Percentiles rank a stretch among this genome's conserved stretches.
Evolutionary conservation across 441 rosid genomes (phyloP).

Genomic region (Rhodomyrtus psidioides): DNA sequence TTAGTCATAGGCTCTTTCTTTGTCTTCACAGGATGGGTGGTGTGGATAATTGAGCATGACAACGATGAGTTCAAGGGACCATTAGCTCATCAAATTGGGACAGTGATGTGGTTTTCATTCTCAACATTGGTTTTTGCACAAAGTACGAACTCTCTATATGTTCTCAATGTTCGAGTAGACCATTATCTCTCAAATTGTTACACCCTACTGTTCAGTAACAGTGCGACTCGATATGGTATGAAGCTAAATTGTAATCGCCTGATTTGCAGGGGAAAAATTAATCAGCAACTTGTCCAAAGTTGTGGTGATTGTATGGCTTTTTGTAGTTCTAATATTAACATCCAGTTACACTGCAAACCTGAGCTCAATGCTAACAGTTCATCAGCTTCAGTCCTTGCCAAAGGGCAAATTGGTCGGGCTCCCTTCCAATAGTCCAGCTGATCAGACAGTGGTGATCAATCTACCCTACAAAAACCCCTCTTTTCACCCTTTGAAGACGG

Average conservation of each 20-base stretch:
- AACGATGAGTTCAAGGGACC: not conserved
- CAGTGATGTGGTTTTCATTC: not conserved
- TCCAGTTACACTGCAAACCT: not conserved
- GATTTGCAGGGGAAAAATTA: not conserved
- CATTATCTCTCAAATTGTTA: not conserved
- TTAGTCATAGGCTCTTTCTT: not conserved
- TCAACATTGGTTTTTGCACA: not conserved
- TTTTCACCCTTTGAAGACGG: not conserved
- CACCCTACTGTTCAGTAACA: not conserved
- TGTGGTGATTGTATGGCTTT: not conserved
- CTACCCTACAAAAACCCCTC: not conserved
- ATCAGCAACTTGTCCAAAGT: not conserved
- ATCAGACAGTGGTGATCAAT: not conserved
- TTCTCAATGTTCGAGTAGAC: no score
- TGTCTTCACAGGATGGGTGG: not conserved
- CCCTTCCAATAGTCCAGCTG: not conserved
- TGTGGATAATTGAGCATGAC: not conserved
- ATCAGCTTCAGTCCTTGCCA: not conserved
- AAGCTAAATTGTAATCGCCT: no score
- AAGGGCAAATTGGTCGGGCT: not conserved
- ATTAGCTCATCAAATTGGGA: not conserved
- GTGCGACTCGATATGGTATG: not conserved
- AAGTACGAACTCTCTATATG: not conserved
- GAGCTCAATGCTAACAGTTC: not conserved
- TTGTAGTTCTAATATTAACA: not conserved